These are phyloP conservation scores for Teunomyces stri DNA, from an alignment of 805 yeast genomes.

Conservation along the genomic window DNA sequence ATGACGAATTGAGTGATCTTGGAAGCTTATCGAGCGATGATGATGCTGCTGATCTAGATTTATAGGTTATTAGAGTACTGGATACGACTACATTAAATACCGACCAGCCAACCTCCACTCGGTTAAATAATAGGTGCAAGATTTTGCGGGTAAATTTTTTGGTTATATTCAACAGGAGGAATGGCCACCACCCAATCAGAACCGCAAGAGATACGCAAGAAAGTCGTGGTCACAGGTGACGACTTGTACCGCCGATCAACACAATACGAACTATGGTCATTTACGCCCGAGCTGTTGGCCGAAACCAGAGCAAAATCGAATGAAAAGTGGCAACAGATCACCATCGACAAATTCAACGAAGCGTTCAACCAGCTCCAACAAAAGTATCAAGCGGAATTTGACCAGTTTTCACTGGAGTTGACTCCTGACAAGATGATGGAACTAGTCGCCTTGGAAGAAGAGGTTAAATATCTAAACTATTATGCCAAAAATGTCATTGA, in stretches of 20 bases:
- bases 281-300: constrained; percentile 54
- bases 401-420: constrained; percentile 25
- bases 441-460: constrained; percentile 66
- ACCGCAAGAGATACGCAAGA: background rate
- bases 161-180: background rate
- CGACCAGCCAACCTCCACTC: background rate
- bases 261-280: constrained; percentile 87
- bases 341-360: constrained; percentile 29
- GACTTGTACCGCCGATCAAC: constrained; percentile 86
- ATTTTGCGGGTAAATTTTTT: constrained; percentile 4
- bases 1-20: constrained; percentile 46
- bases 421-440: constrained; percentile 32
- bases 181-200: background rate
- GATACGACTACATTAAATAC: background rate
- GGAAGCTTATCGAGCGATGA: constrained; percentile 51
- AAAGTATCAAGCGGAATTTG: constrained; percentile 29
- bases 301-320: constrained; percentile 51
- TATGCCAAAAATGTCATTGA: constrained; percentile 71
- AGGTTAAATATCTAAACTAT: constrained; percentile 60
- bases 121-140: background rate
- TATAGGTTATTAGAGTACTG: constrained; percentile 5
- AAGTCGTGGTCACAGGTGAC: constrained; percentile 56
- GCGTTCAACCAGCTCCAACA: constrained; percentile 16
- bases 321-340: constrained; percentile 47
- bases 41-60: constrained; percentile 19